Base-by-base conservation (phyloP, 345 rosid species). In the Leavenworthia alabamica region DNA sequence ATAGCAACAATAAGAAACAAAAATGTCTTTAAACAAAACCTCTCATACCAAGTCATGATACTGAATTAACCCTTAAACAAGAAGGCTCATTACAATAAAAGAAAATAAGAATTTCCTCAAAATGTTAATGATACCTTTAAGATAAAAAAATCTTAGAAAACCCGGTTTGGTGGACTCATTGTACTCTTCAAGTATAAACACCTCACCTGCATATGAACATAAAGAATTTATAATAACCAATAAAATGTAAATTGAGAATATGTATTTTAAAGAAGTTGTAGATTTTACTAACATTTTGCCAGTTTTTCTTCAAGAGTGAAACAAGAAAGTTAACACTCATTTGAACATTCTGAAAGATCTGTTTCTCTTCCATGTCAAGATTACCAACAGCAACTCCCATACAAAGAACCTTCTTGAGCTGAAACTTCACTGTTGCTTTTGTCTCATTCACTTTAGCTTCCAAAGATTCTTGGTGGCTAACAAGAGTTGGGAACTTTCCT, bases 381-480 rank as follows among this genome's bases (percentile, higher is more conserved):
- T 86, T 86, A 2, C 90, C 94, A 0, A 84, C 90, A n/a, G 90
- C 94, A 1, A 86, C 94, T 28, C 94, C 94, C 94, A 86, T 83
- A 73, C 94, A 82, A 11, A 86, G 90, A 50, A 83, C 94, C 75
- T 82, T 86, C 78, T 86, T 86, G 56, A 83, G 75, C 64, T 86
- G 94, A 79, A 86, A 86, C 78, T 86, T 86, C 50, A 86, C 84
- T 1, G 77, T 86, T 20, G 90, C 94, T 73, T 86, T 86, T 0
- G 81, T 86, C 78, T 86, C 94, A 9, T 82, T 86, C 56, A 86
- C 94, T 70, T 86, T 86, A 4, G 82, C 10, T 80, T 84, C 94
- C 17, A 86, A 74, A 15, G 88, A 80, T 60, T 84, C 94, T 62
- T 84, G 90, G 76, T 86, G 90, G 24, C 78, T 72, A 11, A 86